Conservation (phyloP, 2,329 filamentous ascomycete species). For the Rhinocladiella similis region DNA sequence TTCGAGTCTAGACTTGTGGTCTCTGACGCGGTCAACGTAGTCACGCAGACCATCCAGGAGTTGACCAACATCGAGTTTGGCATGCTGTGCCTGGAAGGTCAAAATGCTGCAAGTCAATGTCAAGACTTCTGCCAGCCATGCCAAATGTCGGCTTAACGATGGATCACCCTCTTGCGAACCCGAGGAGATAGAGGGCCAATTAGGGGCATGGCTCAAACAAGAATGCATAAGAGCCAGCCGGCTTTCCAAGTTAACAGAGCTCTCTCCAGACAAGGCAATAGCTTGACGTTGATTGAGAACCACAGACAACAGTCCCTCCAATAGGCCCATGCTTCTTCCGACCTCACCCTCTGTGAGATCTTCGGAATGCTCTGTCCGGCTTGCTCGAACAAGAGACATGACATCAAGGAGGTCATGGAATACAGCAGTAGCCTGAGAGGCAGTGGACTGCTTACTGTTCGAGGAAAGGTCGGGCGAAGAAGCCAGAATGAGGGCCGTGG, state of each 20-base stretch:
- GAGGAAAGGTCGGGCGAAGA: conserved; percentile 44
- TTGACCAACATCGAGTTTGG: conserved; percentile 50
- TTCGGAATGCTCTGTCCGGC: conserved; percentile 72
- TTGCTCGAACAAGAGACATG: conserved; percentile 65
- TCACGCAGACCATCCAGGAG: conserved; percentile 49
- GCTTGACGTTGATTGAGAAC: conserved; percentile 41
- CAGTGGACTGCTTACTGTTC: conserved; percentile 24
- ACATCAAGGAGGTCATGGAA: conserved; percentile 79
- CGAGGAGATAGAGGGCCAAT: background rate
- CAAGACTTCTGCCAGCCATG: conserved; percentile 71
- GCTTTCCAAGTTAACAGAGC: conserved; percentile 32
- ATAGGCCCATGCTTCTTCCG: conserved; percentile 72
- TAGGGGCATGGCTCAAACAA: background rate
- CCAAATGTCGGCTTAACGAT: conserved; percentile 29
- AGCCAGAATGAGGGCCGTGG: conserved; percentile 69
- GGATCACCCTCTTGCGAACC: conserved; percentile 1
- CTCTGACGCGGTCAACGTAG: conserved; percentile 53
- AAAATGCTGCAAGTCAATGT: conserved; percentile 63
- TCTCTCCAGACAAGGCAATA: conserved; percentile 35
- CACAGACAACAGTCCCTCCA: conserved; percentile 77
- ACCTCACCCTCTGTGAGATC: conserved; percentile 83
- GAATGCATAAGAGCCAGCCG: conserved; percentile 9
- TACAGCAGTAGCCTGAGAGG: conserved; percentile 63
- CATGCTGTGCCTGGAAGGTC: conserved; percentile 66
- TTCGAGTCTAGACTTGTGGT: conserved; percentile 44